A percentile compares a stretch with the other conserved stretches of the same genome.
Conservation (phyloP, 192 early-diverging fungal species). For the Linnemannia schmuckeri region DNA sequence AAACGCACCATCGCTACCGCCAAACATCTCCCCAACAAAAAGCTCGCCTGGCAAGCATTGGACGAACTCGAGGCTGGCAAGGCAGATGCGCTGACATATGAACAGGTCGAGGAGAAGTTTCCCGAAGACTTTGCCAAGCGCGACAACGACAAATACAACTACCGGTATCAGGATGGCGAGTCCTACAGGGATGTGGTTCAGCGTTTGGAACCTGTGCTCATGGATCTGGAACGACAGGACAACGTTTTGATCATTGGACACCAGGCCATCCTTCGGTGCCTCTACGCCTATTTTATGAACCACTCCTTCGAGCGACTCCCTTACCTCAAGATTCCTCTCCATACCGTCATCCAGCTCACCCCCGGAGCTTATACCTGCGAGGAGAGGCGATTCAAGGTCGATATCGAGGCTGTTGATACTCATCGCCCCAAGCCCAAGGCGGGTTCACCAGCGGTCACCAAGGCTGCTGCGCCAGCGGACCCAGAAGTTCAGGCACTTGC, state of each 20-base stretch:
- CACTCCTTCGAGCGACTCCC: constrained; percentile 93
- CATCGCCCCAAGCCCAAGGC: constrained; percentile 82
- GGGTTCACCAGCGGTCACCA: constrained; percentile 5
- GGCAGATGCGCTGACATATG: constrained; percentile 98
- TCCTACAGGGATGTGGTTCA: constrained; percentile 96
- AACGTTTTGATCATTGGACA: constrained; percentile 97
- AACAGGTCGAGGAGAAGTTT: constrained; percentile 93
- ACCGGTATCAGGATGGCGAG: constrained; percentile 86
- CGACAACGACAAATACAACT: constrained; percentile 96
- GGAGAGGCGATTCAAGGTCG: constrained; percentile 94
- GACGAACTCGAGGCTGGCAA: constrained; percentile 98
- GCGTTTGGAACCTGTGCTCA: constrained; percentile 96
- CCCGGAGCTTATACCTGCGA: constrained; percentile 96
- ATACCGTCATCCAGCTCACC: constrained; percentile 96
- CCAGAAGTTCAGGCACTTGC: constrained; percentile 1
- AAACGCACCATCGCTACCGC: constrained; percentile 94
- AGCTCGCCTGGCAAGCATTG: constrained; percentile 95
- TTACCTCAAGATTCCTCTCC: constrained; percentile 98
- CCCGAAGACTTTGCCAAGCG: constrained; percentile 95
- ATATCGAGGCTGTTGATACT: constrained; percentile 98
- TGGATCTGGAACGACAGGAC: constrained; percentile 98
- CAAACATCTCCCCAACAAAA: constrained; percentile 80
- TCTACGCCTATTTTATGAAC: constrained; percentile 98
- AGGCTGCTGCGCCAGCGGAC: constrained; percentile 2
- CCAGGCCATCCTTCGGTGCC: constrained; percentile 96